Base-by-base conservation (phyloP, 2,329 filamentous ascomycete genomes). In the Myriosclerotinia scirpicola region DNA sequence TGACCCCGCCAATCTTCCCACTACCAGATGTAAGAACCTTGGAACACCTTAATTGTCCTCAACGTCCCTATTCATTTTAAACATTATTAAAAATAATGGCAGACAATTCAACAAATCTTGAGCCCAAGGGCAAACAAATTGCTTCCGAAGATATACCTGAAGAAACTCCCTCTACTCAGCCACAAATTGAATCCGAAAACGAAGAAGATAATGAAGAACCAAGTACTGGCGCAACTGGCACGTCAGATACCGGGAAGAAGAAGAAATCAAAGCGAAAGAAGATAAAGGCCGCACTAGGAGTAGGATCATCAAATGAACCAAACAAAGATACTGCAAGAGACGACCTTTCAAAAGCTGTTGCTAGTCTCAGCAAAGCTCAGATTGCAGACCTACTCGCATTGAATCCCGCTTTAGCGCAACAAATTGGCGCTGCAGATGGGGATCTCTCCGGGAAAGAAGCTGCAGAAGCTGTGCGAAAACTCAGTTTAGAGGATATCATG, bases 401-500 rank as follows among this genome's bases (percentile, higher is more conserved):
- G 73, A 88, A 93, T 76, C 89, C 89, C n/a, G 87, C 86, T 3
- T 82, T 93, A 72, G 85, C 88, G 69, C 84, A 86, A 71, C 87
- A 90, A 75, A 75, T 77, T 20, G 71, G 71, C 2, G 67, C 82
- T 22, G 78, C 76, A 48, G 77, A 76, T 30, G 78, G 77, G 26
- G 73, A 77, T 64, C 63, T 71, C 5, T 69, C 69, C 36, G 76
- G 58, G 11, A 77, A 79, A 22, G 78, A 81, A 65, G 79, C 84
- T 38, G 79, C 83, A 67, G 81, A 84, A 42, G 79, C 82, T 58
- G 80, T 90, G 69, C 85, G 85, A 78, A 84, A 85, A 72, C 81
- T 92, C 76, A 88, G 83, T 70, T 80, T 91, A 65, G 84, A 88
- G 75, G 88, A 92, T 70, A 86, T 91, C 75, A 86, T 92, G 84